Conservation (phyloP, 148 eudicot genomes). For the Nepenthes gracilis region DNA sequence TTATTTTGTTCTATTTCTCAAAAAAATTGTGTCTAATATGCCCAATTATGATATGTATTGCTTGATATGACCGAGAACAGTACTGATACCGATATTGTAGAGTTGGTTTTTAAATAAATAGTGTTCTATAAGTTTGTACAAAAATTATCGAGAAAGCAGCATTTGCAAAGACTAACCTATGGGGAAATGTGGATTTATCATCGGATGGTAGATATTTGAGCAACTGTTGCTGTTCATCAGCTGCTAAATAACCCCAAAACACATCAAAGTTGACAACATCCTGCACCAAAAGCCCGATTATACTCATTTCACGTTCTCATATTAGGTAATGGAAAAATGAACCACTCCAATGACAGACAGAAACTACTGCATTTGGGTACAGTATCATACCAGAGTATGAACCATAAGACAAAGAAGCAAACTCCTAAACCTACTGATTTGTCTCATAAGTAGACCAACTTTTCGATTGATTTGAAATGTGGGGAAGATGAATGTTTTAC, state of each 20-base stretch:
- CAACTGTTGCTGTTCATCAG: slow-evolving; percentile 64
- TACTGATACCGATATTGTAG: no score
- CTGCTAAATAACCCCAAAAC: slow-evolving; percentile 41
- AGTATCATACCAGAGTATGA: no score
- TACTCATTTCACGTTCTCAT: not conserved
- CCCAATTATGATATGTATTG: no score
- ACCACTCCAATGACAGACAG: not conserved
- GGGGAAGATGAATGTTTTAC: no score
- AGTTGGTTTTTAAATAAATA: no score
- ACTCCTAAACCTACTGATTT: no score
- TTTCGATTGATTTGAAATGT: no score
- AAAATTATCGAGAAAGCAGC: not conserved
- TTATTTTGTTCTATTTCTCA: not conserved
- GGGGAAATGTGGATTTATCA: slow-evolving; percentile 38
- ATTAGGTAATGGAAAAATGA: not conserved
- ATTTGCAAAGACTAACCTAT: slow-evolving; percentile 37
- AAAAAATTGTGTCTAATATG: no score
- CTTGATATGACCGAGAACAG: no score
- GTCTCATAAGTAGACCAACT: no score
- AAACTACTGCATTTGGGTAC: not conserved
- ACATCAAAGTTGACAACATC: slow-evolving; percentile 54
- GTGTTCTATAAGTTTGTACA: no score
- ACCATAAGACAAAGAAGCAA: no score
- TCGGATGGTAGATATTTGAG: slow-evolving; percentile 56
- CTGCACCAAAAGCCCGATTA: slow-evolving; percentile 25